Evolutionary conservation across 2,329 filamentous ascomycete genomes (phyloP), one percentile per base, ranked within the genome.

Genomic region (Davidsoniella eucalypti): DNA sequence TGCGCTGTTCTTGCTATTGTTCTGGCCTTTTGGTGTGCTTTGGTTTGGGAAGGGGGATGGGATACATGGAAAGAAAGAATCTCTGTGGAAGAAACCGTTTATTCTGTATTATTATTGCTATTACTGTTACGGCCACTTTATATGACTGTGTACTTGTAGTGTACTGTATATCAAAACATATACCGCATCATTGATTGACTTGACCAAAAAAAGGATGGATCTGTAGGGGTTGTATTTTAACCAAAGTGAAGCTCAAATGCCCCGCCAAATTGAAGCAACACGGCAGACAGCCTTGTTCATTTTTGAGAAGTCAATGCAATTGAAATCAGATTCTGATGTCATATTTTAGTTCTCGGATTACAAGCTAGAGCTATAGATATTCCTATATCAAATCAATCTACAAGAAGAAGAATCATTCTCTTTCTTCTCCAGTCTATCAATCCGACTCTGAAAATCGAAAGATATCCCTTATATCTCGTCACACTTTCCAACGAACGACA

Each of bases 51-150:
- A 17, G 2, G 25, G 14, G 23, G 23, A n/a, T n/a, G 12, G 12
- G 17, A 29, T 10, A 12, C 12, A 43, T 18, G 17, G 18, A 23
- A 23, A 43, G 40, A 21, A 43, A 29, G 42, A 44, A 21, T 41
- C 2, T 33, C 8, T 10, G 44, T 9, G 44, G 44, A 17, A 36
- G 44, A 46, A 8, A 33, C 3, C 10, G n/a, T 46, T 23, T 46
- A 36, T 52, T 40, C 12, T 39, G 43, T 46, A 29, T 23, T 42
- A 55, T 58, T 61, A 63, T 58, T 71, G 67, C 55, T 63, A 29
- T 23, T 41, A 55, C 58, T 61, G 63, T 58, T 71, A 68, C 55
- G 62, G 29, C 29, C 29, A 33, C 12, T 5, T 33, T 12, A 23
- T 33, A 33, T 12, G 61, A 41, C 25, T 44, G 5, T 49, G 39